Evolutionary conservation across 441 rosid genomes (phyloP), one percentile per base, ranked within the genome.

Genomic region (Rhodomyrtus psidioides): DNA sequence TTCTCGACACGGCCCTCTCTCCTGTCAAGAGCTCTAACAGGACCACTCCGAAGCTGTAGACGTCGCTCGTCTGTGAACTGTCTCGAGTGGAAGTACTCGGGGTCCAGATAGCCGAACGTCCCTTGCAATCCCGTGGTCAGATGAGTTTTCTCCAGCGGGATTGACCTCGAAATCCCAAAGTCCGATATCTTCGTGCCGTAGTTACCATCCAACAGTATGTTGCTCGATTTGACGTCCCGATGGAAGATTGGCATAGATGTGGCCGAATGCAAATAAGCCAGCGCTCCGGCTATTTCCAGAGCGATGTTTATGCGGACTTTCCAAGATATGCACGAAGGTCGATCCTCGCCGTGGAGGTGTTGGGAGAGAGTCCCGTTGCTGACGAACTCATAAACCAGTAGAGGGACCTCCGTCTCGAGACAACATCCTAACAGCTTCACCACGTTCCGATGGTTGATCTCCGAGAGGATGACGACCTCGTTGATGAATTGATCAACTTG

Each of bases 21-120:
- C 85, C 86, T 0, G 85, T 85, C 27, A 87, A 81, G 49, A 87
- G 86, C 84, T 83, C 84, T n/a, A 85, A 75, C 16, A 86, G 49
- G 12, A 84, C 88, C 55, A 84, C 74, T 4, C 81, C 57, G 9
- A 86, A 79, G 56, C 79, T 1, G 83, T 86, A 86, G 51, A 88
- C 87, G 51, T 86, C 84, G 44, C 84, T 86, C 83, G 53, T 82
- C 76, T 5, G 87, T 88, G 49, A 70, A 85, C 62, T 75, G 88
- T 79, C 62, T 49, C 23, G 79, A 85, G 44, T 34, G 90, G 82
- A 86, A 84, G 59, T 84, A 88, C 83, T 88, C 54, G 4, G 34
- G 90, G 62, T 88, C 88, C 56, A 86, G 54, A 70, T 88, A 88
- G 44, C 90, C 88, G 19, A 84, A 84, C 39, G 90, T 88, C 65